Evolutionary conservation across 1,139 yeast species (phyloP), one percentile per base, ranked within the genome.

Genomic region (Debaryomyces nepalensis): DNA sequence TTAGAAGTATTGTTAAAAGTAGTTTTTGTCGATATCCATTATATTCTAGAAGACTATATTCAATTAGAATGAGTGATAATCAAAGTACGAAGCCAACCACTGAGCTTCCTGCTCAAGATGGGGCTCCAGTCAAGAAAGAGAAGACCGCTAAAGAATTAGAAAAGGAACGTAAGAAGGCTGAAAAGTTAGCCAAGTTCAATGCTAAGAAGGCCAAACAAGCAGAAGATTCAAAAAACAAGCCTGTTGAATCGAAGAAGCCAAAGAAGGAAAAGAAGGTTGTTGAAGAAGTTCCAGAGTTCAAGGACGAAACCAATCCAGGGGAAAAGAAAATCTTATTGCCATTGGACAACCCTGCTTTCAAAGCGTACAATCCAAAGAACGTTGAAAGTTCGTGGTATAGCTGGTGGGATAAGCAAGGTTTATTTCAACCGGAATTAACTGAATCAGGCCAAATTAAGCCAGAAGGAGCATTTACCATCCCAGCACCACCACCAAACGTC

Each of bases 401-500:
- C 22, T 93, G 99, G 99, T 93, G 99, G 99, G 85, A 81, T 51
- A 77, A 86, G 59, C 78, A 87, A 64, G 95, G 95, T 15, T 83
- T 80, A 57, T 93, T 93, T 59, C 84, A 86, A 68, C 99, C 99
- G 12, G 89, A 87, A 64, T 82, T 86, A 54, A 77, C 84, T 37
- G 78, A 70, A 43, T 82, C 83, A 54, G 98, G 97, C 37, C 70
- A 84, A 41, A 60, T 81, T 52, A 86, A 85, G 63, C 85, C 93
- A 32, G 91, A 83, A 61, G 98, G 98, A 52, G 64, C 75, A 19
- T 93, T 93, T 68, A 79, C 87, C 50, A 88, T 93, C 57, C 98
- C 99, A 31, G 95, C 97, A 18, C 99, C 99, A 37, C 99, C 99
- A 49, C 99, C 99, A 60, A 93, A 93, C 63, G 96, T 95, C 52